These are phyloP conservation scores for Lachnellula arida DNA, from an alignment of 2,329 filamentous ascomycete genomes.

Conservation along the genomic window DNA sequence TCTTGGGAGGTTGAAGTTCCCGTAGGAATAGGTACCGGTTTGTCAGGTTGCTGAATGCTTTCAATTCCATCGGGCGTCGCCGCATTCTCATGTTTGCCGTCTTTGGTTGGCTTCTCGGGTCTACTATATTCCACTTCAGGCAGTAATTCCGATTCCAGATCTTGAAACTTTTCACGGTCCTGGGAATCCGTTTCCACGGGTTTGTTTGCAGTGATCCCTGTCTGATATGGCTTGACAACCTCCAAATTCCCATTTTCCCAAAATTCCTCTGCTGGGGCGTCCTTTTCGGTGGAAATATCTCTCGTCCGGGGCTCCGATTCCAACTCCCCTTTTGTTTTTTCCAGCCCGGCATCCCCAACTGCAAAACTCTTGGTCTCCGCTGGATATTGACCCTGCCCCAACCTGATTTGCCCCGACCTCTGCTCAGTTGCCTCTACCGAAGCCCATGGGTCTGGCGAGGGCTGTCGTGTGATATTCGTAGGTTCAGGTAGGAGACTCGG, in stretches of 20 bases:
- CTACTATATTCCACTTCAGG: not conserved
- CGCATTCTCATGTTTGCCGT: not conserved
- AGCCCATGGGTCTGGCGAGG: slow-evolving; percentile 30
- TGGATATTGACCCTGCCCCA: too few species aligned
- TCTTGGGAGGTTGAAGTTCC: slow-evolving; percentile 4
- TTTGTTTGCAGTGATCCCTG: not conserved
- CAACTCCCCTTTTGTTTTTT: not conserved
- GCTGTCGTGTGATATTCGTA: slow-evolving; percentile 15
- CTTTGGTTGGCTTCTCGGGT: not conserved
- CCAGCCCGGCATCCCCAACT: not conserved
- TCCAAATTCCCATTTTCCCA: not conserved
- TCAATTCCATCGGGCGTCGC: not conserved
- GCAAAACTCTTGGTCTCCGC: not conserved
- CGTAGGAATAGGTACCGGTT: not conserved
- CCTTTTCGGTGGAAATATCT: not conserved
- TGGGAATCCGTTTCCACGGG: not conserved
- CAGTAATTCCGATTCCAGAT: not conserved
- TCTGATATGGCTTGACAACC: not conserved
- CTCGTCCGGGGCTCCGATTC: not conserved
- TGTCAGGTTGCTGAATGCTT: not conserved
- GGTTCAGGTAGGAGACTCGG: slow-evolving; percentile 14
- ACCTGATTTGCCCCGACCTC: not conserved
- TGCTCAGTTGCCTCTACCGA: not conserved
- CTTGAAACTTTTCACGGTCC: not conserved
- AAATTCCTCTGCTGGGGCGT: not conserved